phyloP scores from a whole-genome alignment of 2,329 filamentous ascomycete species.

The Berkeleyomyces rouxiae region DNA sequence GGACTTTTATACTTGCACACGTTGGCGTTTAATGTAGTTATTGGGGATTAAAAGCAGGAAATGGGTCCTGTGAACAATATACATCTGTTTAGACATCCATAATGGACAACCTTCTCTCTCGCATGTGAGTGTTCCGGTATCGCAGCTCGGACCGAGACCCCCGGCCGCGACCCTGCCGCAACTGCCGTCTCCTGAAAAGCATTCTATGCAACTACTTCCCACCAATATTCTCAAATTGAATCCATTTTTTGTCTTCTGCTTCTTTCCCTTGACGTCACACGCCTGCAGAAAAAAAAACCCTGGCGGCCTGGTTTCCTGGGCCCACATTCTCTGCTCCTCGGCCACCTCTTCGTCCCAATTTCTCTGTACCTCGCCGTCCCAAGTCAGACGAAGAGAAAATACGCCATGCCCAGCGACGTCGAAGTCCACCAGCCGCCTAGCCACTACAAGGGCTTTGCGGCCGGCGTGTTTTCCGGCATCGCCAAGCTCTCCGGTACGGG shows the following conservation, averaged over 20 bases:
- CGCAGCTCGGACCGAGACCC: neutral
- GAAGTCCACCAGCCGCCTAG: constrained; percentile 19
- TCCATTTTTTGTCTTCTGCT: neutral
- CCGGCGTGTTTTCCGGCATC: constrained; percentile 87
- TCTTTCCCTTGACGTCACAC: neutral
- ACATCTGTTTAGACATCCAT: neutral
- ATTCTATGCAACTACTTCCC: neutral
- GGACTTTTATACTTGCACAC: neutral
- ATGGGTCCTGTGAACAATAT: neutral
- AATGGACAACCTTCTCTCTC: neutral
- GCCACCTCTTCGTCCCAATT: neutral
- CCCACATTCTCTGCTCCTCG: neutral
- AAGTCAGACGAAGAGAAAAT: neutral
- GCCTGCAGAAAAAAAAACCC: neutral
- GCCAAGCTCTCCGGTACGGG: constrained; percentile 65
- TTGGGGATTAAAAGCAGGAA: neutral
- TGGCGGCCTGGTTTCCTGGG: neutral
- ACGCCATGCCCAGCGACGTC: neutral
- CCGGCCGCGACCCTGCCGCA: neutral
- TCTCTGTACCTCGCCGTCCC: neutral
- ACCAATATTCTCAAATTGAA: neutral
- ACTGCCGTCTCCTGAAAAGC: neutral
- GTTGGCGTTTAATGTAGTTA: constrained; percentile 6
- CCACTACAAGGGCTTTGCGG: constrained; percentile 92
- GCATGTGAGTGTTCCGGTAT: neutral